Evolutionary conservation across 495 filamentous ascomycete species (phyloP).

Genomic region (Trichoderma asperelloides): DNA sequence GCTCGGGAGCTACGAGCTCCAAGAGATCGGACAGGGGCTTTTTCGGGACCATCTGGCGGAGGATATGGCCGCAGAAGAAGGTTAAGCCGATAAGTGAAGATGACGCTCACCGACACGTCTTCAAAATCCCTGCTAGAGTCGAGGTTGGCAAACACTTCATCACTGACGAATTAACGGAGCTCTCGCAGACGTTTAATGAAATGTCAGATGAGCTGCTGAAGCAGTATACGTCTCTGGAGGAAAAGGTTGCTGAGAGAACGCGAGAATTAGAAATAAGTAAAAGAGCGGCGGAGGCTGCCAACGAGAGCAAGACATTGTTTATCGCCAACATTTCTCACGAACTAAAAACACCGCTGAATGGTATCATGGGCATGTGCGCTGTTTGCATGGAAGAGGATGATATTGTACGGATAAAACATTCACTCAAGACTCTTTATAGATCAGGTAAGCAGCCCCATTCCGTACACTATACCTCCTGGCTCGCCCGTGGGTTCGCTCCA

Average conservation of each 20-base stretch:
- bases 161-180: conserved; percentile 79
- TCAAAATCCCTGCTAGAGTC: conserved; percentile 79
- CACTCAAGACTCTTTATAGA: conserved; percentile 77
- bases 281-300: conserved; percentile 82
- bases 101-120: conserved; percentile 43
- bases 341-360: conserved; percentile 85
- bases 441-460: conserved; percentile 37
- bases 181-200: conserved; percentile 81
- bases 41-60: conserved; percentile 25
- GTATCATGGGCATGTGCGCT: conserved; percentile 86
- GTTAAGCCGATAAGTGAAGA: conserved; percentile 29
- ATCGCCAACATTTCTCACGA: conserved; percentile 96
- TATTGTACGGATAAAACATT: conserved; percentile 62
- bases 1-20: conserved; percentile 29
- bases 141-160: conserved; percentile 63
- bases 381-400: conserved; percentile 89
- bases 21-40: conserved; percentile 31
- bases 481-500: too few species aligned
- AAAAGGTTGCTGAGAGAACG: conserved; percentile 75
- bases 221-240: conserved; percentile 75
- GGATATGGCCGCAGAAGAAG: conserved; percentile 19
- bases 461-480: background rate
- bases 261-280: conserved; percentile 79
- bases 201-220: conserved; percentile 86
- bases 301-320: conserved; percentile 90